A percentile compares a stretch with the other conserved stretches of the same genome.
Conservation (phyloP, 495 filamentous ascomycete species). For the Glonium stellatum region DNA sequence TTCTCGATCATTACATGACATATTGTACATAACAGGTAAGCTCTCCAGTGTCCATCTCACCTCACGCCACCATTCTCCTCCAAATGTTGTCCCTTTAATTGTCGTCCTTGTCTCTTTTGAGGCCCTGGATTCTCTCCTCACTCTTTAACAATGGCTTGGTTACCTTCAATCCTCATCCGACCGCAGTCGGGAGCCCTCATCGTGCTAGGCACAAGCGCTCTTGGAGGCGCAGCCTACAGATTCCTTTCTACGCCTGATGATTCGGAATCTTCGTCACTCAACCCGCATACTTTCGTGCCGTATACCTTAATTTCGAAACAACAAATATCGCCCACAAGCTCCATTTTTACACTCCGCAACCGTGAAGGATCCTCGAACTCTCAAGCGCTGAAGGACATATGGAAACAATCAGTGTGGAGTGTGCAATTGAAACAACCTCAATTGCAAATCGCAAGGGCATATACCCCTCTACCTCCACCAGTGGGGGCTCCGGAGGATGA, state of each 20-base stretch:
- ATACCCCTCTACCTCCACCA: constrained; percentile 71
- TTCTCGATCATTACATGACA: too few species aligned
- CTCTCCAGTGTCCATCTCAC: too few species aligned
- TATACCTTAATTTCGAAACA: constrained; percentile 56
- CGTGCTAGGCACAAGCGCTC: constrained; percentile 19
- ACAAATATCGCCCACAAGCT: constrained; percentile 64
- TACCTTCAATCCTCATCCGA: constrained; percentile 10
- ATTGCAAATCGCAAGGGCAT: constrained; percentile 77
- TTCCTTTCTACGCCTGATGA: constrained; percentile 5
- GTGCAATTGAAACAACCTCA: constrained; percentile 92
- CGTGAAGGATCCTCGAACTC: constrained; percentile 31
- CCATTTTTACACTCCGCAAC: constrained; percentile 61
- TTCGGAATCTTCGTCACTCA: constrained; percentile 17
- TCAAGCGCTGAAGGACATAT: constrained; percentile 38
- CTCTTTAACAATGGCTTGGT: constrained; percentile 10
- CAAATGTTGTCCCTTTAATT: too few species aligned
- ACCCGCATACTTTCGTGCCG: constrained; percentile 26
- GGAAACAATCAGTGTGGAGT: constrained; percentile 64
- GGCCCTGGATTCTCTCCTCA: background rate
- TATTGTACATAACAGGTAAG: too few species aligned
- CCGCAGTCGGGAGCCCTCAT: constrained; percentile 16
- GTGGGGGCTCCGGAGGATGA: constrained; percentile 31
- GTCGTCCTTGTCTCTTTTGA: background rate
- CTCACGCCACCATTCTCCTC: background rate
- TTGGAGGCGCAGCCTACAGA: constrained; percentile 26